Conservation (phyloP, 129 eudicot species). For the Artemisia annua region DNA sequence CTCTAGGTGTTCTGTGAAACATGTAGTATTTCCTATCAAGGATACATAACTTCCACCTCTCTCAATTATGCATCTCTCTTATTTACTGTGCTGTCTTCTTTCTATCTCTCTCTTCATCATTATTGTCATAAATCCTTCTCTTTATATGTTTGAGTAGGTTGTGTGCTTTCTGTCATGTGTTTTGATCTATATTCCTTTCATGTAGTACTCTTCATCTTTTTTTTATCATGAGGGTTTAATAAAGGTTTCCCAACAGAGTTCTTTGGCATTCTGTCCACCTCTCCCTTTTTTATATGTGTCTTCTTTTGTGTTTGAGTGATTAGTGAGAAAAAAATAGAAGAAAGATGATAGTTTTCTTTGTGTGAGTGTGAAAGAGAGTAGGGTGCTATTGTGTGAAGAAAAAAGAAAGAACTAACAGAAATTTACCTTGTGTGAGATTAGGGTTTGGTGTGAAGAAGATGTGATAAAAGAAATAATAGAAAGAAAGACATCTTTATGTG, state of each 20-base stretch:
- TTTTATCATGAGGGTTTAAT: conserved; percentile 62
- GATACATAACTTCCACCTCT: conserved; percentile 18
- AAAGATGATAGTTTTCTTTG: not conserved
- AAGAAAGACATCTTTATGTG: not conserved
- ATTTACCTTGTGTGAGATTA: conserved; percentile 12
- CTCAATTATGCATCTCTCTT: conserved; percentile 35
- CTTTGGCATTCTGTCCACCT: conserved; percentile 99
- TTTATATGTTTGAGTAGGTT: conserved; percentile 1
- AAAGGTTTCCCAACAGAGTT: conserved; percentile 84
- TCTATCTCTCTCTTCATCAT: conserved; percentile 23
- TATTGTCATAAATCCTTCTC: conserved; percentile 11
- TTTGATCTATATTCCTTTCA: too few species aligned
- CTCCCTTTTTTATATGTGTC: conserved; percentile 9
- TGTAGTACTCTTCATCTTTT: not conserved
- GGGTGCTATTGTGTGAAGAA: not conserved
- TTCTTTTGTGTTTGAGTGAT: too few species aligned
- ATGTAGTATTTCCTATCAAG: conserved; percentile 15
- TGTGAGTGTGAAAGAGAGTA: not conserved
- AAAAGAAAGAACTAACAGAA: not conserved
- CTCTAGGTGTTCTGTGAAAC: conserved; percentile 21
- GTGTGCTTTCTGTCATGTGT: not conserved
- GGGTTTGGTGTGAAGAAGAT: not conserved
- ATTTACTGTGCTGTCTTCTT: conserved; percentile 29
- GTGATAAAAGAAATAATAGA: not conserved
- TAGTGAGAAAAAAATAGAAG: too few species aligned